Conservation (phyloP, 768 basidiomycete genomes). For the Podaxis sp. region DNA sequence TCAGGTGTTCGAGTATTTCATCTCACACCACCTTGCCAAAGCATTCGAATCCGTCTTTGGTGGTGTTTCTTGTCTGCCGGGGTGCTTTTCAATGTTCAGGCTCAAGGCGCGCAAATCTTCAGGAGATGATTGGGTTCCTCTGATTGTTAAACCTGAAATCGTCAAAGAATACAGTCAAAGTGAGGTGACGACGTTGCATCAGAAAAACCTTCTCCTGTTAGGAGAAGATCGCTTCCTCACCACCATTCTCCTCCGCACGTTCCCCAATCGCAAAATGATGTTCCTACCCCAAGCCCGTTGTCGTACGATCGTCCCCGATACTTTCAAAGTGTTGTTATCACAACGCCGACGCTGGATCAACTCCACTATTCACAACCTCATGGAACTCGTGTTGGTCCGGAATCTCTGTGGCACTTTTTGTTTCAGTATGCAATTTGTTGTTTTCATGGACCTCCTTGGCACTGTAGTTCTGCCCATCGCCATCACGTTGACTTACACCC, state of each 20-base stretch:
- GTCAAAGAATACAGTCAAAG: conserved; percentile 96
- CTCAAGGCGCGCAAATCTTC: conserved; percentile 86
- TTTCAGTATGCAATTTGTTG: conserved; percentile 99
- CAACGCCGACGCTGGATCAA: conserved; percentile 99
- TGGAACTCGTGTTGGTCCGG: conserved; percentile 96
- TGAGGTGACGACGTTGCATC: conserved; percentile 91
- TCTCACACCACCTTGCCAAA: conserved; percentile 97
- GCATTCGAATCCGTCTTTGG: conserved; percentile 99
- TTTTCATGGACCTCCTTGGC: conserved; percentile 94
- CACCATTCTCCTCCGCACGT: conserved; percentile 92
- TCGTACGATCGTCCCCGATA: conserved; percentile 94
- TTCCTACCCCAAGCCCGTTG: conserved; percentile 96
- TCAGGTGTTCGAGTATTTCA: conserved; percentile 98
- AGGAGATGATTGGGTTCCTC: conserved; percentile 96
- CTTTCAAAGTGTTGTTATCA: conserved; percentile 88
- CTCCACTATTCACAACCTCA: conserved; percentile 98
- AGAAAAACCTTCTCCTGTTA: conserved; percentile 94
- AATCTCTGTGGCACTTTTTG: conserved; percentile 99
- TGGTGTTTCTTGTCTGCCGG: conserved; percentile 97
- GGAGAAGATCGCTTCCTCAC: conserved; percentile 99
- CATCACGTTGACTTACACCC: conserved; percentile 84
- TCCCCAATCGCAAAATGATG: conserved; percentile 99
- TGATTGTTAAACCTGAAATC: conserved; percentile 96
- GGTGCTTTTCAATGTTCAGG: conserved; percentile 99
- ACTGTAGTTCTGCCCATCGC: conserved; percentile 94